phyloP scores from a whole-genome alignment of 139 green algal genomes.

The Pseudopediastrum boryanum region DNA sequence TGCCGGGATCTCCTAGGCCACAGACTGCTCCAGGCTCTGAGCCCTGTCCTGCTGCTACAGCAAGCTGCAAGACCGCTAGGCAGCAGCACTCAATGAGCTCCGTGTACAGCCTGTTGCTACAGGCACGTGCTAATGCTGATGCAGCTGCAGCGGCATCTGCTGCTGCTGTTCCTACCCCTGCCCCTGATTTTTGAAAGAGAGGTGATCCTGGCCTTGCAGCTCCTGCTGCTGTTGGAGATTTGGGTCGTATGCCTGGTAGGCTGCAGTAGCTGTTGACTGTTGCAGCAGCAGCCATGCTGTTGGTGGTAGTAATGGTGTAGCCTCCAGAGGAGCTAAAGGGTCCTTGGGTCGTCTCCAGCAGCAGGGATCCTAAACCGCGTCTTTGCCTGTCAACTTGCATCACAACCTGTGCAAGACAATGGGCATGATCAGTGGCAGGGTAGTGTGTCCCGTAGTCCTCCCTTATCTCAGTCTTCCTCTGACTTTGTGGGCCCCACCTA shows the following conservation, averaged over 20 bases:
- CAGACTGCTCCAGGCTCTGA: neutral
- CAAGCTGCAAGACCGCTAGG: conserved; percentile 19
- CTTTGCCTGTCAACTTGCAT: too few species aligned
- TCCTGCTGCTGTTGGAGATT: neutral
- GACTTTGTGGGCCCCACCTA: too few species aligned
- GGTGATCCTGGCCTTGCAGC: too few species aligned
- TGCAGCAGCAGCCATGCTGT: neutral
- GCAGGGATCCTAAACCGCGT: too few species aligned
- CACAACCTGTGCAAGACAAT: too few species aligned
- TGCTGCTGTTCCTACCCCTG: neutral
- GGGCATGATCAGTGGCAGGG: too few species aligned
- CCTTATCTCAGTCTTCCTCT: too few species aligned
- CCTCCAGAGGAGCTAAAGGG: too few species aligned
- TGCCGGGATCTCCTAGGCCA: neutral
- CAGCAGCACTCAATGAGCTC: conserved; percentile 27
- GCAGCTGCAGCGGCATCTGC: neutral
- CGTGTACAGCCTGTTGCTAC: neutral
- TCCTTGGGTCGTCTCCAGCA: too few species aligned
- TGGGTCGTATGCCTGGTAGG: neutral
- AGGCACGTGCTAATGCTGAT: neutral
- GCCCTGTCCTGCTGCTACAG: conserved; percentile 12
- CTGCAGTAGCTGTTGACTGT: neutral
- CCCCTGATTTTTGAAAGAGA: too few species aligned
- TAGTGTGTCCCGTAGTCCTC: too few species aligned
- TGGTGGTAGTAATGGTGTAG: neutral